Conservation (phyloP, 768 basidiomycete species). For the Boletus insuetus region DNA sequence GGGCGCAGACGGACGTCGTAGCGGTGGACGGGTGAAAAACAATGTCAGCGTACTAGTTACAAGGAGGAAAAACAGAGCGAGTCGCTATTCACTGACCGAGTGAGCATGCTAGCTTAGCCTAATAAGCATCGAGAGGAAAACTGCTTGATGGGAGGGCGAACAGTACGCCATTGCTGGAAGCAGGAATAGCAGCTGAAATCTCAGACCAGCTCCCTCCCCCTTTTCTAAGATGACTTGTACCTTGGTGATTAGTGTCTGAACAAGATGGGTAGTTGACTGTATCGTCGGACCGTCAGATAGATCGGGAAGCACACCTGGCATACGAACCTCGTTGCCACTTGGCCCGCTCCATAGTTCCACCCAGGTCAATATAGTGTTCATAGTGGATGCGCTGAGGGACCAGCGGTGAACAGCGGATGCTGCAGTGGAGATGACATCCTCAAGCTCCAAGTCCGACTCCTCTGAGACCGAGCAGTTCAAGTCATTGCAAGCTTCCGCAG, state of each 20-base stretch:
- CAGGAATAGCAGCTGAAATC: not conserved
- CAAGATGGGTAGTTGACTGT: not conserved
- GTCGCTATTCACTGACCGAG: too few species aligned
- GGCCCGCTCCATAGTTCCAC: not conserved
- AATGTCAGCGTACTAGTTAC: too few species aligned
- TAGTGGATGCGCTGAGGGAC: not conserved
- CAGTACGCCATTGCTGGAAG: constrained; percentile 18
- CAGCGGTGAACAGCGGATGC: constrained; percentile 1
- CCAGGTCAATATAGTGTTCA: not conserved
- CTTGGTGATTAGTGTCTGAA: not conserved
- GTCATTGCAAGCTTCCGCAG: not conserved
- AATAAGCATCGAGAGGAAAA: constrained; percentile 26
- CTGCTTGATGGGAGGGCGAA: constrained; percentile 1
- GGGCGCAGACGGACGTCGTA: too few species aligned
- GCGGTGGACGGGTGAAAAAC: too few species aligned
- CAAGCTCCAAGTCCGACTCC: not conserved
- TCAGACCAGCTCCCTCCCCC: not conserved
- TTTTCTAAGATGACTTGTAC: not conserved
- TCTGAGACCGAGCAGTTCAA: not conserved
- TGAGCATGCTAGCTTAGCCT: too few species aligned
- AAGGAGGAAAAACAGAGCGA: too few species aligned
- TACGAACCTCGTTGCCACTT: too few species aligned
- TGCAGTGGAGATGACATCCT: not conserved
- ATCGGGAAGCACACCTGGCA: too few species aligned
- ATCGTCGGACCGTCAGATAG: not conserved